Conservation (phyloP, 495 filamentous ascomycete species). For the Lophiotrema nucula region DNA sequence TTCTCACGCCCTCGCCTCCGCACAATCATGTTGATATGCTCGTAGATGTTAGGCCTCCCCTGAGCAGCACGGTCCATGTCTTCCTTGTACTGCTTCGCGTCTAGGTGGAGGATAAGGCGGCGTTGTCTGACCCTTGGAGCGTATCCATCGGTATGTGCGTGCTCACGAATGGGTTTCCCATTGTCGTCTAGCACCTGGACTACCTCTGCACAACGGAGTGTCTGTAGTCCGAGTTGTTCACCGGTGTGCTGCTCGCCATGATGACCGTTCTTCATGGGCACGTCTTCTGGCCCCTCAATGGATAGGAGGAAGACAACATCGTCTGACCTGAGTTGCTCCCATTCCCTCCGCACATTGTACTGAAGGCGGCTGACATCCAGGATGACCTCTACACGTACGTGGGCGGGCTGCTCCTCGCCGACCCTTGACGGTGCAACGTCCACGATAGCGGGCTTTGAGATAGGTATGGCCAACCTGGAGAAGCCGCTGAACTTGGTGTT, state of each 20-base stretch:
- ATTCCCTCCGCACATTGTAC: slow-evolving; percentile 75
- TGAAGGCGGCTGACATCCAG: slow-evolving; percentile 78
- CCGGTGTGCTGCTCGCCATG: slow-evolving; percentile 50
- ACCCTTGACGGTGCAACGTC: slow-evolving; percentile 83
- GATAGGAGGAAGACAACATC: slow-evolving; percentile 88
- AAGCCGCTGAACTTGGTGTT: slow-evolving; percentile 76
- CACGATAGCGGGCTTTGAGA: slow-evolving; percentile 81
- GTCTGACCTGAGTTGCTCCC: slow-evolving; percentile 84
- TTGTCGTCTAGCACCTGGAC: slow-evolving; percentile 87
- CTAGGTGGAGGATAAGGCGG: slow-evolving; percentile 76
- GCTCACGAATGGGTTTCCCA: slow-evolving; percentile 69
- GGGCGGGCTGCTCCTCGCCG: slow-evolving; percentile 79
- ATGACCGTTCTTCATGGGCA: slow-evolving; percentile 54
- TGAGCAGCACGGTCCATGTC: slow-evolving; percentile 65
- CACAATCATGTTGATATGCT: slow-evolving; percentile 80
- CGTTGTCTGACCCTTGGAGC: slow-evolving; percentile 56
- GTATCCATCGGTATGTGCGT: slow-evolving; percentile 53
- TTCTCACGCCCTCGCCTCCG: slow-evolving; percentile 87
- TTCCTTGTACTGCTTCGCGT: slow-evolving; percentile 70
- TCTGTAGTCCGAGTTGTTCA: slow-evolving; percentile 62
- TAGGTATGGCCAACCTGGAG: slow-evolving; percentile 87
- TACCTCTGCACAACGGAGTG: slow-evolving; percentile 80
- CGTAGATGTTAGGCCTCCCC: slow-evolving; percentile 76
- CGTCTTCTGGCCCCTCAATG: slow-evolving; percentile 58
- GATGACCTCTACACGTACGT: slow-evolving; percentile 82